These are phyloP conservation scores for Rasamsonia emersonii DNA, from an alignment of 2,329 filamentous ascomycete species.

Conservation along the genomic window DNA sequence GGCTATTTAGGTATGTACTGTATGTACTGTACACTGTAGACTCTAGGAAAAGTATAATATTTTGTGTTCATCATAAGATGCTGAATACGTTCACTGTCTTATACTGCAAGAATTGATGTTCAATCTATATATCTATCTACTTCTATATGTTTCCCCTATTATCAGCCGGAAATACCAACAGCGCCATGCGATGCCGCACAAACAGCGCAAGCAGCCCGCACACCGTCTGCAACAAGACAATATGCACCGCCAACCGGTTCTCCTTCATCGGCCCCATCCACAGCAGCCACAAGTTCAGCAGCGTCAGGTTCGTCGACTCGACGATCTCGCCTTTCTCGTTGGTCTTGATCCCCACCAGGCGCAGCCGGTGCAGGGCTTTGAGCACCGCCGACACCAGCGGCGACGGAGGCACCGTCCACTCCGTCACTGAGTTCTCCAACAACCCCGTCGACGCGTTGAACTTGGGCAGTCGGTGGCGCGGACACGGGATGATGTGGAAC, in stretches of 20 bases:
- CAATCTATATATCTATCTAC: too few species aligned
- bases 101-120: too few species aligned
- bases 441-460: constrained; percentile 81
- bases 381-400: constrained; percentile 55
- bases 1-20: too few species aligned
- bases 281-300: constrained; percentile 92
- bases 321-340: constrained; percentile 62
- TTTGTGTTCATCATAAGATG: too few species aligned
- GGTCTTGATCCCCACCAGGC: constrained; percentile 58
- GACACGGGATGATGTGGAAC: constrained; percentile 83
- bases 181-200: constrained; percentile 73
- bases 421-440: constrained; percentile 76
- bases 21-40: too few species aligned
- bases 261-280: constrained; percentile 90
- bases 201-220: constrained; percentile 78
- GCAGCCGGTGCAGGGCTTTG: constrained; percentile 59
- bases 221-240: constrained; percentile 67
- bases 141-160: constrained; percentile 56
- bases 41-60: too few species aligned
- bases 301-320: constrained; percentile 81
- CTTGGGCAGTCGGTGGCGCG: constrained; percentile 78
- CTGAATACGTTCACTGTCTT: too few species aligned
- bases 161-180: constrained; percentile 84
- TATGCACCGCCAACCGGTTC: constrained; percentile 68
- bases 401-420: constrained; percentile 64